Base-by-base conservation (phyloP, 1,284 basidiomycete species). In the Phaffia rhodozyma region DNA sequence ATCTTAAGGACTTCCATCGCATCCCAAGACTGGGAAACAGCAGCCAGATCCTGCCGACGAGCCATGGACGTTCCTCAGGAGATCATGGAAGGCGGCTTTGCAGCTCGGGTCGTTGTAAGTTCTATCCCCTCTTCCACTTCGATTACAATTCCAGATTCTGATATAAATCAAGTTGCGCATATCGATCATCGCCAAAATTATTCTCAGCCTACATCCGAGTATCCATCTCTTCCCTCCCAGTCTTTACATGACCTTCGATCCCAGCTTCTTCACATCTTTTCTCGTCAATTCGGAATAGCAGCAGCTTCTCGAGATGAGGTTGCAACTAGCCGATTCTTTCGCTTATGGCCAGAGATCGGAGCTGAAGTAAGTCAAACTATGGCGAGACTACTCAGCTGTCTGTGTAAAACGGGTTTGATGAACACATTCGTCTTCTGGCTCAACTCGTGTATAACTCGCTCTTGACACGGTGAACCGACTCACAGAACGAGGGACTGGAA, bases 291-390 rank as follows among this genome's bases (percentile, higher is more conserved):
- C 71, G 80, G 83, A 58, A 81, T 85, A 66, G 89, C 89, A 3
- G 89, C 90, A 1, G 81, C 80, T 9, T 81, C 83, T 6, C 82
- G 86, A 54, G 91, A 93, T 75, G 87, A 91, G 57, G 85, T 85
- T 27, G 86, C 87, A 20, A 96, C 91, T 1, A 93, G 86, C 68
- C 84, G 93, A 6, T 98, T 91, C 77, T 97, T 98, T 81, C 92
- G 96, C 72, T 80, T 98, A 1, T 97, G 98, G 76, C 94, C 96
- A 1, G 85, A 86, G 1, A 90, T 98, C 59, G 91, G 91, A 5
- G 80, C 79, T 58, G 78, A 80, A 62, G 68, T 67, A 30, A 29
- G 66, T 67, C 34, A 1, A 30, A 54, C 13, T 20, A 11, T 20
- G 30, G n/a, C 23, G 11, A 9, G 23, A 55, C 29, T 23, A 56